A percentile compares a stretch with the other conserved stretches of the same genome.
Evolutionary conservation across 2,329 filamentous ascomycete genomes (phyloP).

Genomic region (Fusarium sp.): DNA sequence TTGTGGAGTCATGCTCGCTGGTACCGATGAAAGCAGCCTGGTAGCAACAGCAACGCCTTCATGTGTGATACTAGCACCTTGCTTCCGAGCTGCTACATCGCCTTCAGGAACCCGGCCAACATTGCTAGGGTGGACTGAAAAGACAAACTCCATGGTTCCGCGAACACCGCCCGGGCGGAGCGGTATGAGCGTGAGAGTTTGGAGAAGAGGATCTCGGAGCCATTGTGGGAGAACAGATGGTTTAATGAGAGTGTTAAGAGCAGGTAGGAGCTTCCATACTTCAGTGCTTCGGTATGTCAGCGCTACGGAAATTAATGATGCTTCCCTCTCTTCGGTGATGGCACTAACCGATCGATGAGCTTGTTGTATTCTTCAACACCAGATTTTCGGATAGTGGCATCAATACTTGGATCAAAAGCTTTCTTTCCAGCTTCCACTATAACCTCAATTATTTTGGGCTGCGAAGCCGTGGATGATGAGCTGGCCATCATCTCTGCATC

Average conservation of each 20-base stretch:
- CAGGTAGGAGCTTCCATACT: constrained; percentile 65
- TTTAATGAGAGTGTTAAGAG: constrained; percentile 70
- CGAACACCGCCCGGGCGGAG: constrained; percentile 71
- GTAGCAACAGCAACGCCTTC: constrained; percentile 73
- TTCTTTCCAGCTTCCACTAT: constrained; percentile 55
- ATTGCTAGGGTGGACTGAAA: constrained; percentile 70
- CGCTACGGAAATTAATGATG: not conserved
- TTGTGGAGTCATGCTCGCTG: constrained; percentile 61
- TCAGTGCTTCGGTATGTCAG: constrained; percentile 44
- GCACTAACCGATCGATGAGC: constrained; percentile 59
- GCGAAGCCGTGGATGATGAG: constrained; percentile 31
- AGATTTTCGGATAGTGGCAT: constrained; percentile 47
- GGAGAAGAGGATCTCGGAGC: constrained; percentile 66
- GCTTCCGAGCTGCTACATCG: constrained; percentile 56
- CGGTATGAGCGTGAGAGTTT: constrained; percentile 67
- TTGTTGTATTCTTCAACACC: constrained; percentile 54
- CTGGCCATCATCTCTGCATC: constrained; percentile 47
- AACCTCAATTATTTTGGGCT: constrained; percentile 47
- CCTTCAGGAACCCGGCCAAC: constrained; percentile 53
- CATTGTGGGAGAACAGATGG: constrained; percentile 66
- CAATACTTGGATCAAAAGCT: constrained; percentile 58
- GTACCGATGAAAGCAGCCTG: constrained; percentile 68
- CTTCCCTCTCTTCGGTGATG: not conserved
- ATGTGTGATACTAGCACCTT: constrained; percentile 71
- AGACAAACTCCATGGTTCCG: constrained; percentile 74